These are phyloP conservation scores for Orychophragmus violaceus DNA, from an alignment of 345 rosid genomes.

Conservation along the genomic window DNA sequence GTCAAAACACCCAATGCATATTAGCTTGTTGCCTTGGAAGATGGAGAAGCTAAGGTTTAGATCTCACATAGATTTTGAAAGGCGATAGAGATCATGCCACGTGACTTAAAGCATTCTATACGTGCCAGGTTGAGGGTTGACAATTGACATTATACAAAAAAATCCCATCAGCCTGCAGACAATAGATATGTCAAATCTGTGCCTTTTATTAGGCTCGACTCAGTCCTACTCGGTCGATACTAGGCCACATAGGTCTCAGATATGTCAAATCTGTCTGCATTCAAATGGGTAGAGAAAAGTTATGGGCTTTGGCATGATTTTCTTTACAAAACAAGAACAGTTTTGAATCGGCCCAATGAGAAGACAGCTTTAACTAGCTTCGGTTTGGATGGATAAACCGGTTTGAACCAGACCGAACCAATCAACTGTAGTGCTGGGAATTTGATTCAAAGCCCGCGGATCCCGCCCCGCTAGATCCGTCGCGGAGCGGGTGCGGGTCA, in stretches of 20 bases:
- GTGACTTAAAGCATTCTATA: background rate
- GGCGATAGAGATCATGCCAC: conserved; percentile 4
- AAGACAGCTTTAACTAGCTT: background rate
- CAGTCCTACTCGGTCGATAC: conserved; percentile 15
- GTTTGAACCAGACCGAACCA: background rate
- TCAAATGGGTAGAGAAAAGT: no score
- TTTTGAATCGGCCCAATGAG: background rate
- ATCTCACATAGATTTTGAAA: background rate
- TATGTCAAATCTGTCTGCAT: no score
- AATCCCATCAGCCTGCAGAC: conserved; percentile 19
- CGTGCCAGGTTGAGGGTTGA: background rate
- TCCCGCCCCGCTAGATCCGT: no score
- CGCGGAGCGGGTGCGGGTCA: no score
- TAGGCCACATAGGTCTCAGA: background rate
- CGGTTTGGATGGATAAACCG: background rate
- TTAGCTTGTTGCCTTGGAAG: background rate
- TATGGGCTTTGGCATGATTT: background rate
- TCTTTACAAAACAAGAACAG: background rate
- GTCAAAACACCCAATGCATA: background rate
- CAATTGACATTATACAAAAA: conserved; percentile 1
- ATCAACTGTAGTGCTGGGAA: no score
- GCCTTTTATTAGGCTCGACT: background rate
- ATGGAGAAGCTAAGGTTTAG: background rate
- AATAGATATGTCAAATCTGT: conserved; percentile 17
- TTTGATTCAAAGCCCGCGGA: no score